These are phyloP conservation scores for Tuber calosporum DNA, from an alignment of 495 filamentous ascomycete genomes.

Conservation along the genomic window DNA sequence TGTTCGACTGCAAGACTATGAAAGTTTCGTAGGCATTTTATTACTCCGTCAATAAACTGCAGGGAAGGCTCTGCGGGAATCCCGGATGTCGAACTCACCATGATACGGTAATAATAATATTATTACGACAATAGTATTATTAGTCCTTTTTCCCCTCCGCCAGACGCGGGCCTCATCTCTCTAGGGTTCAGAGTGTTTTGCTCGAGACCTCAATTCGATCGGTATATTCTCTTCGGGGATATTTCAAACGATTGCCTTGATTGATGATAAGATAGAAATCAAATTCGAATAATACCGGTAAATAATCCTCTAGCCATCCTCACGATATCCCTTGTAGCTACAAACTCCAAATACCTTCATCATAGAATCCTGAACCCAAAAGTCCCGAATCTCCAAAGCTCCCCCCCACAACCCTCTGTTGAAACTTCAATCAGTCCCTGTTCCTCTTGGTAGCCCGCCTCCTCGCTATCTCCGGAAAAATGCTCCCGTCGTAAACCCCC, in stretches of 20 bases:
- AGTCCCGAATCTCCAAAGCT: background rate
- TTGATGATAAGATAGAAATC: background rate
- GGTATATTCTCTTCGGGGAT: background rate
- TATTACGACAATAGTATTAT: too few species aligned
- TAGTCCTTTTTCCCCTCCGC: too few species aligned
- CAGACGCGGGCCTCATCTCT: too few species aligned
- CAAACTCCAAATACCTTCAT: background rate
- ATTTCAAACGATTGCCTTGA: background rate
- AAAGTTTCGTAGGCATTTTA: too few species aligned
- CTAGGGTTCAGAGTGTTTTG: background rate
- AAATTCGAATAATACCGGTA: background rate
- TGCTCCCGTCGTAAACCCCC: slow-evolving; percentile 44
- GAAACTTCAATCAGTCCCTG: slow-evolving; percentile 2
- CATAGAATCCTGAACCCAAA: background rate
- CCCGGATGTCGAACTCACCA: too few species aligned
- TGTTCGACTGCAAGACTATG: too few species aligned
- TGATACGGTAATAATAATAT: background rate
- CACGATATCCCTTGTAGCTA: background rate
- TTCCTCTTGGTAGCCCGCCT: slow-evolving; percentile 10
- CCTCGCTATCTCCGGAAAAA: slow-evolving; percentile 44
- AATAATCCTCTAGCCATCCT: background rate
- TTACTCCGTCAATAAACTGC: too few species aligned
- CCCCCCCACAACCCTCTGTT: background rate
- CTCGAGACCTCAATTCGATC: background rate
- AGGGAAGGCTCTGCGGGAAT: too few species aligned